Percentiles rank a stretch among this genome's conserved stretches.
These are phyloP conservation scores for Hansenula anomala DNA, from an alignment of 1,139 yeast genomes.

Conservation along the genomic window DNA sequence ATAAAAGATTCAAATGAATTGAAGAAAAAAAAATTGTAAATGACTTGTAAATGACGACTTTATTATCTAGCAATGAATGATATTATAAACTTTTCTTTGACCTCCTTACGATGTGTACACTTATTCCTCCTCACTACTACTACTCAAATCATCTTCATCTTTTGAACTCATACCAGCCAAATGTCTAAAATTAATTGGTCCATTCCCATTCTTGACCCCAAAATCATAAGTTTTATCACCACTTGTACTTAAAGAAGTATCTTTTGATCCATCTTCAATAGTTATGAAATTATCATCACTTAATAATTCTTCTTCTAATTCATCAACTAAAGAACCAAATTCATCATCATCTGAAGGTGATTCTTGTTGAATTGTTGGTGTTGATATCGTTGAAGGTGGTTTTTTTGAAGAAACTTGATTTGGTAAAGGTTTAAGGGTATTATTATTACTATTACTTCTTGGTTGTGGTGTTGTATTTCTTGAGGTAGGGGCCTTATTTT, in stretches of 20 bases:
- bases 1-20: not conserved
- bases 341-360: conserved; percentile 11
- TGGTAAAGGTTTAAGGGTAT: not conserved
- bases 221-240: not conserved
- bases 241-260: not conserved
- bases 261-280: conserved; percentile 10
- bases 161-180: conserved; percentile 15
- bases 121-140: conserved; percentile 21
- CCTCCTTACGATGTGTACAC: too few species aligned
- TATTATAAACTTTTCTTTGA: too few species aligned
- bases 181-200: conserved; percentile 18
- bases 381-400: conserved; percentile 14
- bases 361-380: conserved; percentile 7
- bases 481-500: too few species aligned
- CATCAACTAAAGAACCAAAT: conserved; percentile 18
- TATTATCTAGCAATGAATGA: too few species aligned
- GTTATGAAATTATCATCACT: conserved; percentile 12
- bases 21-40: too few species aligned
- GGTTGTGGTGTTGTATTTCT: not conserved
- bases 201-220: conserved; percentile 1
- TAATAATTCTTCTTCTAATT: conserved; percentile 18
- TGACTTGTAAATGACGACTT: too few species aligned
- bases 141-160: conserved; percentile 19
- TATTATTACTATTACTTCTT: not conserved
- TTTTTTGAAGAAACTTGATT: conserved; percentile 12